phyloP scores from a whole-genome alignment of 75 land plant genomes.

The Picea glauca region DNA sequence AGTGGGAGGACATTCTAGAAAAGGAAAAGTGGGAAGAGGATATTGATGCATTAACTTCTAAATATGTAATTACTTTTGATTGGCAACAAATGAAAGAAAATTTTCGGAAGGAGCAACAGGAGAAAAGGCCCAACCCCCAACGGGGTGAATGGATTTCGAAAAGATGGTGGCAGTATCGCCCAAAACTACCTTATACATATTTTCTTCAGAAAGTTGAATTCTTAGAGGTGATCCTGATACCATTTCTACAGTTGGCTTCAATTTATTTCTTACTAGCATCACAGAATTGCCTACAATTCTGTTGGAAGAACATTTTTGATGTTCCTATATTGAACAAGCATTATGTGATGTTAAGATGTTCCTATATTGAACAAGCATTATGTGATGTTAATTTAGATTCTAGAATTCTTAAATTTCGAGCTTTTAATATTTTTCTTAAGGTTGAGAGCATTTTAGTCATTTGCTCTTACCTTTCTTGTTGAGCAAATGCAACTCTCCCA shows the following conservation, averaged over 20 bases:
- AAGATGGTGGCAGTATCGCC: constrained; percentile 97
- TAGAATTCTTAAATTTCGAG: background rate
- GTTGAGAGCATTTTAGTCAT: background rate
- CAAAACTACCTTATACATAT: constrained; percentile 89
- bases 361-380: background rate
- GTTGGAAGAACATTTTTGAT: background rate
- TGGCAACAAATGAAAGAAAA: constrained; percentile 68
- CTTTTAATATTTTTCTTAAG: background rate
- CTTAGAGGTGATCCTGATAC: constrained; percentile 57
- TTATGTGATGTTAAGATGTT: background rate
- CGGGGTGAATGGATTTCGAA: constrained; percentile 82
- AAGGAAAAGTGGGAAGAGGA: constrained; percentile 63
- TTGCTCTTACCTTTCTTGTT: background rate
- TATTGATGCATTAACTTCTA: constrained; percentile 35
- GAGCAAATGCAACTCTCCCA: background rate
- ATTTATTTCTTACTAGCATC: background rate
- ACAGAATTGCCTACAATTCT: background rate
- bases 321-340: background rate
- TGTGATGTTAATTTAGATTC: background rate
- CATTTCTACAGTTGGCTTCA: background rate
- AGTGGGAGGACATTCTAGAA: constrained; percentile 60
- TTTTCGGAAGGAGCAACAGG: constrained; percentile 49
- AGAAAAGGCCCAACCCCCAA: constrained; percentile 23
- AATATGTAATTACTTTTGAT: constrained; percentile 67
- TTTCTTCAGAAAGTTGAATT: constrained; percentile 77